Conservation (phyloP, 169 alveolate species). For the Eimeria brunetti region DNA sequence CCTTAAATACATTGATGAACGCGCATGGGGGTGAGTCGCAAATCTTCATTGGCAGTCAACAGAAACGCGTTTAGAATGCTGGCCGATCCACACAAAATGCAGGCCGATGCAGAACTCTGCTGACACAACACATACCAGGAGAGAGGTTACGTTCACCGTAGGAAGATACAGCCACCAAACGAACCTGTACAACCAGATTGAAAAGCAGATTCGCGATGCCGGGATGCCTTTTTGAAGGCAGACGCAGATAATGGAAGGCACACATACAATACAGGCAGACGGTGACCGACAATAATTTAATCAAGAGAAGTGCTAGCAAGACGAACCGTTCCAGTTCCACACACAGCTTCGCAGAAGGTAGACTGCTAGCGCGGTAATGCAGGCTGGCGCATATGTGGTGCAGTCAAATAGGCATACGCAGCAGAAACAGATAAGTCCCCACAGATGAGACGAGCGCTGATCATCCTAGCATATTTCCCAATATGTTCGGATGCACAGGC, state of each 20-base stretch:
- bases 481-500: neutral
- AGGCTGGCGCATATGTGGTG: neutral
- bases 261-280: neutral
- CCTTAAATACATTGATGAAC: neutral
- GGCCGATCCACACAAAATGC: neutral
- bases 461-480: neutral
- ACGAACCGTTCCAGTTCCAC: neutral
- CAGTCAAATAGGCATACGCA: neutral
- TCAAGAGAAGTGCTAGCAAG: neutral
- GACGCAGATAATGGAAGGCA: neutral
- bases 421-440: neutral
- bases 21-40: neutral
- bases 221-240: neutral
- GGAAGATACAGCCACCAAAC: neutral
- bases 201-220: neutral
- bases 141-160: no score
- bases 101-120: neutral
- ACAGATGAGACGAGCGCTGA: neutral
- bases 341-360: neutral
- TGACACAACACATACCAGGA: no score
- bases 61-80: neutral
- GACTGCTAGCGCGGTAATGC: neutral
- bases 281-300: neutral
- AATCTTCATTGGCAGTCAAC: neutral
- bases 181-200: neutral